A percentile compares a stretch with the other conserved stretches of the same genome.
Evolutionary conservation across 495 filamentous ascomycete genomes (phyloP).

Genomic region (Penicillium simplicissimum): DNA sequence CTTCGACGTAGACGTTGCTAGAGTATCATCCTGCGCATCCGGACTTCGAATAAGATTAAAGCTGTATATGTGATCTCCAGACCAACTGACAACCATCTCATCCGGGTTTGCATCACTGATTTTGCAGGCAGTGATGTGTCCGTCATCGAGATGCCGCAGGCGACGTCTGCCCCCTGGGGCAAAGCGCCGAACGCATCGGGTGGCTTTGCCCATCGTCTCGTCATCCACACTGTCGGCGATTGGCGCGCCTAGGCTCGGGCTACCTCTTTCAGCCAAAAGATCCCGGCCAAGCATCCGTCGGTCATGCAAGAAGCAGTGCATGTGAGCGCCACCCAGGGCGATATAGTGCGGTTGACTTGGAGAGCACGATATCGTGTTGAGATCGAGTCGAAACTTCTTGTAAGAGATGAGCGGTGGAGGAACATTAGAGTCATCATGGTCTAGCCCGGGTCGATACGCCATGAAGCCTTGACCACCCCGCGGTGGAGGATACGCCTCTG

Average conservation of each 20-base stretch:
- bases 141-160: conserved; percentile 55
- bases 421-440: conserved; percentile 57
- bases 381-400: conserved; percentile 62
- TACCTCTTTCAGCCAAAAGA: conserved; percentile 53
- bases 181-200: conserved; percentile 69
- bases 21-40: conserved; percentile 49
- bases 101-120: conserved; percentile 77
- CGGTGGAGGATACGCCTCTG: conserved; percentile 61
- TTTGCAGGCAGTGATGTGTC: conserved; percentile 77
- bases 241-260: conserved; percentile 34
- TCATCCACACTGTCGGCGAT: conserved; percentile 47
- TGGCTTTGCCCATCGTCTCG: conserved; percentile 62
- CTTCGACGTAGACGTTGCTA: conserved; percentile 15
- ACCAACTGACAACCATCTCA: conserved; percentile 76
- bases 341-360: conserved; percentile 75
- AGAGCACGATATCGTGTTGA: conserved; percentile 77
- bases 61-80: conserved; percentile 71
- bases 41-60: conserved; percentile 68
- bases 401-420: conserved; percentile 74
- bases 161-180: conserved; percentile 59
- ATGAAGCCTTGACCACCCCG: conserved; percentile 52
- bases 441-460: conserved; percentile 40
- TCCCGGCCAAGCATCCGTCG: conserved; percentile 72
- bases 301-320: conserved; percentile 76
- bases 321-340: conserved; percentile 69